phyloP scores from a whole-genome alignment of 257 asterid species.

The Solanum clarkiae region DNA sequence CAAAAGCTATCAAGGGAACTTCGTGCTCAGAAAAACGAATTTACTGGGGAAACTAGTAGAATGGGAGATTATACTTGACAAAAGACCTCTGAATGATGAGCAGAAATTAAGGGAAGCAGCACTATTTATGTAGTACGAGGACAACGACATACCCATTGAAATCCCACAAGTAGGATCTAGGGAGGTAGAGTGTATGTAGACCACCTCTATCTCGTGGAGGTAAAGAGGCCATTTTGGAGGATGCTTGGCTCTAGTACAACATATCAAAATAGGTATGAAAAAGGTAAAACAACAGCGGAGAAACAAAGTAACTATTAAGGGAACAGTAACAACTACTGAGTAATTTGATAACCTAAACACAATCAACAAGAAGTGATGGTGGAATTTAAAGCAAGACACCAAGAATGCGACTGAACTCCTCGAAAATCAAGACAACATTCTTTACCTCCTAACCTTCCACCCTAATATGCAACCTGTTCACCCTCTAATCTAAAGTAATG shows the following conservation, averaged over 20 bases:
- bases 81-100: too few relatives aligned
- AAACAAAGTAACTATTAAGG: neutral
- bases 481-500: neutral
- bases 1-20: too few relatives aligned
- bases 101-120: too few relatives aligned
- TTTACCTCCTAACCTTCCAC: neutral
- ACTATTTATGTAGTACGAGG: too few relatives aligned
- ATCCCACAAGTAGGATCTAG: neutral
- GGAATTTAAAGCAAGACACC: neutral
- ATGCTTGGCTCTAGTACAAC: neutral
- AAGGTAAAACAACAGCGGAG: neutral
- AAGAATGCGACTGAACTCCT: neutral
- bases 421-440: neutral
- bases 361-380: neutral
- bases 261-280: neutral
- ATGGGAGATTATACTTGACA: too few relatives aligned
- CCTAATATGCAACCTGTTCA: neutral
- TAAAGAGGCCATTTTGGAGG: neutral
- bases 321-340: neutral
- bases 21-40: too few relatives aligned
- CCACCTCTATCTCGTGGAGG: neutral
- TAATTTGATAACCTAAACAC: neutral
- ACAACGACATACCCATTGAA: too few relatives aligned
- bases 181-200: neutral
- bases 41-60: too few relatives aligned